Evolutionary conservation across 768 basidiomycete genomes (phyloP).

Genomic region (Leccinum arenicola): DNA sequence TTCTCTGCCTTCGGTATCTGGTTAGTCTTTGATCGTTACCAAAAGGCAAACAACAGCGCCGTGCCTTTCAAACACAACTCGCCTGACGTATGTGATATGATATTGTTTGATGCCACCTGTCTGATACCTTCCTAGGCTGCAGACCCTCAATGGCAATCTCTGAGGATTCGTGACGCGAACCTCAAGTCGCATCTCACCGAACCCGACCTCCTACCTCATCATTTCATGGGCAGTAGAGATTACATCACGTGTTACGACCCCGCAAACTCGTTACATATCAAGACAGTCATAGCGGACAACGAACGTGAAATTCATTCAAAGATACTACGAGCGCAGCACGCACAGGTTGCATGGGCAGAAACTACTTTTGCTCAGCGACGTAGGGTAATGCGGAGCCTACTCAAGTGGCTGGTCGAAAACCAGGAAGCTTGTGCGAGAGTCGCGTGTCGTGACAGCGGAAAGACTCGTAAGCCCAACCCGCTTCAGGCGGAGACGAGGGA

Average conservation of each 20-base stretch:
- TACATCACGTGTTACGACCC: slow-evolving; percentile 95
- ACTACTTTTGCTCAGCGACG: slow-evolving; percentile 78
- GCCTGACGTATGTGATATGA: slow-evolving; percentile 50
- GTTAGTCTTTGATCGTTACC: slow-evolving; percentile 72
- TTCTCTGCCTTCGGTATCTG: slow-evolving; percentile 80
- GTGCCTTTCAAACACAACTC: slow-evolving; percentile 58
- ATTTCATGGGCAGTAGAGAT: slow-evolving; percentile 44
- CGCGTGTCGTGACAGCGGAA: slow-evolving; percentile 92
- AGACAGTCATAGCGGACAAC: slow-evolving; percentile 74
- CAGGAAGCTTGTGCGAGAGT: slow-evolving; percentile 83
- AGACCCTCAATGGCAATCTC: slow-evolving; percentile 54
- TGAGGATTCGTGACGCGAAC: slow-evolving; percentile 53
- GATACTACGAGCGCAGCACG: slow-evolving; percentile 59
- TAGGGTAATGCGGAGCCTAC: slow-evolving; percentile 79
- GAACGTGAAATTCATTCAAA: slow-evolving; percentile 69
- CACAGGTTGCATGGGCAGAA: slow-evolving; percentile 70
- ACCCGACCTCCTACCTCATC: slow-evolving; percentile 50
- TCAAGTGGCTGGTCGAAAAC: slow-evolving; percentile 92
- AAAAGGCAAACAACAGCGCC: slow-evolving; percentile 69
- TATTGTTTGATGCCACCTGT: slow-evolving; percentile 1
- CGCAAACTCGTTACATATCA: slow-evolving; percentile 79
- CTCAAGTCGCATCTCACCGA: slow-evolving; percentile 64
- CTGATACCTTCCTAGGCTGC: slow-evolving; percentile 44
- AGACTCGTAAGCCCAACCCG: slow-evolving; percentile 65
- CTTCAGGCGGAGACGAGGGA: neutral